phyloP scores from a whole-genome alignment of 805 yeast genomes.

The Teunomyces barrocoloradensis region DNA sequence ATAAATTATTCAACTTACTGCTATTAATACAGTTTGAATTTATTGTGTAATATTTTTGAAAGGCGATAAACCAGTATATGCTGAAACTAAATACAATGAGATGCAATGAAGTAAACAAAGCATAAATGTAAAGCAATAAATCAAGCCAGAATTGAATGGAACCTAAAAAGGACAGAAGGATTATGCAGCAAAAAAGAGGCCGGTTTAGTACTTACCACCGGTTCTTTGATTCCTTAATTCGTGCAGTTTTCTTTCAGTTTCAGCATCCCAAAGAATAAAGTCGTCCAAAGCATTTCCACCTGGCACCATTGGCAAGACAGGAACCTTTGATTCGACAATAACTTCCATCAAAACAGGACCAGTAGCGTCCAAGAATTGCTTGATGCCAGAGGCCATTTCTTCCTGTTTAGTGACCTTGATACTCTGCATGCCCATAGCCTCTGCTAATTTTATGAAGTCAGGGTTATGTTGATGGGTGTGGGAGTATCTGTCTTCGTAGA shows the following conservation, averaged over 20 bases:
- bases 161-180: not conserved
- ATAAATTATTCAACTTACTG: too few species aligned
- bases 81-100: slow-evolving; percentile 1
- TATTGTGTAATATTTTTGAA: not conserved
- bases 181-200: not conserved
- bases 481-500: slow-evolving; percentile 95
- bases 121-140: slow-evolving; percentile 2
- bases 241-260: slow-evolving; percentile 68
- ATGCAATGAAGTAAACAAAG: not conserved
- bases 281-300: slow-evolving; percentile 94
- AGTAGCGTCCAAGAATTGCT: slow-evolving; percentile 66
- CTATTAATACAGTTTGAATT: not conserved
- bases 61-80: slow-evolving; percentile 1
- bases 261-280: slow-evolving; percentile 83
- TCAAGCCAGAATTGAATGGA: slow-evolving; percentile 2
- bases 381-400: slow-evolving; percentile 47
- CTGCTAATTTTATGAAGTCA: slow-evolving; percentile 87
- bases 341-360: slow-evolving; percentile 94
- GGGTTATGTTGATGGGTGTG: slow-evolving; percentile 97
- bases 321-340: slow-evolving; percentile 85
- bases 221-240: slow-evolving; percentile 65
- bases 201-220: slow-evolving; percentile 56
- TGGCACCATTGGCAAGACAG: slow-evolving; percentile 98
- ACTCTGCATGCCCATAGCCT: slow-evolving; percentile 89
- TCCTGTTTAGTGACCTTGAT: slow-evolving; percentile 68